Conservation (phyloP, 257 asterid genomes). For the Solanum medicagineum region DNA sequence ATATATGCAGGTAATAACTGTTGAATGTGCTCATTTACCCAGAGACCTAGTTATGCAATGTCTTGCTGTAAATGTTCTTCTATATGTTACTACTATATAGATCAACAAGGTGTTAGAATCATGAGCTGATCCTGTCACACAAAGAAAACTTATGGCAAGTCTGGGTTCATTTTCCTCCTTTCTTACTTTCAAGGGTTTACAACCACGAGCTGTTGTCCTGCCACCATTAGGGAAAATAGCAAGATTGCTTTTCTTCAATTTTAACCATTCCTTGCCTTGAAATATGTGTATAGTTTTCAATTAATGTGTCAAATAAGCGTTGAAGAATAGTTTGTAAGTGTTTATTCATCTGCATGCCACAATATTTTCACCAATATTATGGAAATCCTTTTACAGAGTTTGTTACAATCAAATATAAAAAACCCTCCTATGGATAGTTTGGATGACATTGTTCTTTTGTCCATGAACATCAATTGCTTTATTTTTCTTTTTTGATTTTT, state of each 20-base stretch:
- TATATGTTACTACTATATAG: neutral
- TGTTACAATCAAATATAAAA: neutral
- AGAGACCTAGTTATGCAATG: neutral
- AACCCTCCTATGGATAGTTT: neutral
- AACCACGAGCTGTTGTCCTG: neutral
- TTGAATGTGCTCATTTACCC: neutral
- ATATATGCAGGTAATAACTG: slow-evolving; percentile 71
- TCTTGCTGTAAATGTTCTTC: neutral
- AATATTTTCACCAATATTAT: neutral
- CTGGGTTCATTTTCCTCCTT: neutral
- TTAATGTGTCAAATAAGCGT: neutral
- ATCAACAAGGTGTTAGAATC: neutral
- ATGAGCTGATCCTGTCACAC: neutral
- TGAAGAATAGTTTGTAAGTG: neutral
- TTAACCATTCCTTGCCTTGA: neutral
- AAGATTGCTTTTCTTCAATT: neutral
- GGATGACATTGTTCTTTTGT: neutral
- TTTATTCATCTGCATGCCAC: neutral
- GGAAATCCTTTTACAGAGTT: neutral
- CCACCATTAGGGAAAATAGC: neutral
- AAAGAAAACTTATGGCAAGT: neutral
- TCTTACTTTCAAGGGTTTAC: neutral
- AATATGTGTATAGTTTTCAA: neutral
- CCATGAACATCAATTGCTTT: neutral
- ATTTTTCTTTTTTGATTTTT: neutral